These are phyloP conservation scores for Aspergillus cristatus DNA, from an alignment of 495 filamentous ascomycete species.

Conservation along the genomic window DNA sequence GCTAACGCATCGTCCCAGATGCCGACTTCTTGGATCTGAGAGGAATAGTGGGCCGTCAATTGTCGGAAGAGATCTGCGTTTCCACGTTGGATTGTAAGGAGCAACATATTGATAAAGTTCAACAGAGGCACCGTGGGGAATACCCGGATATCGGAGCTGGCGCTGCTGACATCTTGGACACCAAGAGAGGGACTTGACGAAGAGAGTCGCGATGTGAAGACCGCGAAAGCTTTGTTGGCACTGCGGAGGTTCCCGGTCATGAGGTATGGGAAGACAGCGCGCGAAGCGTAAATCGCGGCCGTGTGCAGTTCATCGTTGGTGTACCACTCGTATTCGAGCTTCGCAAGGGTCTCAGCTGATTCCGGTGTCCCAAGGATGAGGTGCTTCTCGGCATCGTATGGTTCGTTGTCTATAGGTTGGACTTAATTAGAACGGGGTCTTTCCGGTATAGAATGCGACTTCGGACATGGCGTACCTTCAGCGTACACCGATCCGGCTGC, in stretches of 20 bases:
- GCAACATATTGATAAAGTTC: conserved; percentile 80
- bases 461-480: conserved; percentile 42
- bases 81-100: conserved; percentile 76
- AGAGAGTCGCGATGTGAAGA: conserved; percentile 68
- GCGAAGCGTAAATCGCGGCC: conserved; percentile 78
- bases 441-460: no score
- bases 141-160: conserved; percentile 63
- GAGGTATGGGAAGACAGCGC: conserved; percentile 87
- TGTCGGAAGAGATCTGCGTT: conserved; percentile 72
- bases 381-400: conserved; percentile 89
- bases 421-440: conserved; percentile 8
- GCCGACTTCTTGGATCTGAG: conserved; percentile 61
- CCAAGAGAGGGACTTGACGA: conserved; percentile 58
- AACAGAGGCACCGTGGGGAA: conserved; percentile 80
- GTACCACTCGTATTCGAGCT: conserved; percentile 92
- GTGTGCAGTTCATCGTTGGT: conserved; percentile 78
- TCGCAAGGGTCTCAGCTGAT: conserved; percentile 68
- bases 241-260: conserved; percentile 82
- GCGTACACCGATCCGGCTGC: conserved; percentile 82
- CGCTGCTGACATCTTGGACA: conserved; percentile 73
- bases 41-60: conserved; percentile 70
- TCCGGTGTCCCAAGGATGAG: conserved; percentile 83
- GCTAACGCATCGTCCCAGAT: conserved; percentile 79
- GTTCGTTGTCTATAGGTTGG: conserved; percentile 56
- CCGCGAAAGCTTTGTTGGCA: conserved; percentile 68